Evolutionary conservation across 371 early-diverging fungal genomes (phyloP), one percentile per base, ranked within the genome.

Genomic region (Paraphysoderma sedebokerense): DNA sequence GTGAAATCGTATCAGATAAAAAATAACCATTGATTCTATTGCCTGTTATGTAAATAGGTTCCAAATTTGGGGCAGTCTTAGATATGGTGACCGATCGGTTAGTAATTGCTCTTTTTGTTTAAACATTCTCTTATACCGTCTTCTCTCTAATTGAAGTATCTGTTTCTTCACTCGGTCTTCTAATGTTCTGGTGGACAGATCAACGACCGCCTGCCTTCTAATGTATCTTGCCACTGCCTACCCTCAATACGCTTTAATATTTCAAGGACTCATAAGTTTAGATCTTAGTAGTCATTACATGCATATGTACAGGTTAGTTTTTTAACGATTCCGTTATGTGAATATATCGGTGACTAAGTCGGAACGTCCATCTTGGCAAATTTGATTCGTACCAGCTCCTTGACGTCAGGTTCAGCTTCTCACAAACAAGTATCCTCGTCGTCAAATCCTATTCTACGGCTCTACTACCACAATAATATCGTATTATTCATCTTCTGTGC

Each of bases 81-180:
- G 97, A 96, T 59, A 95, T 95, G 96, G 92, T 95, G 41, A 92
- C 92, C 24, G 96, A 92, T 66, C 76, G 85, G 70, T 84, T 68
- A 46, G 30, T n/a, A 35, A n/a, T n/a, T n/a, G n/a, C n/a, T 12
- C 35, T 34, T 34, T n/a, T n/a, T 12, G 35, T n/a, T 34, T n/a
- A 12, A 13, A 12, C 35, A n/a, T 12, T 12, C 35, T 12, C n/a
- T 46, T 45, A 23, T 11, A 46, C 24, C 17, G 38, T 23, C 23
- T 6, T 39, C 7, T 1, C 33, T 33, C 34, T n/a, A 27, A 2
- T 42, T 4, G 3, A 22, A n/a, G 34, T 5, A 5, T 1, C 24
- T 9, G 36, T 7, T 22, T 6, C 11, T 6, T 24, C 27, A 8
- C 9, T 20, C 27, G 7, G 36, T 22, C 37, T 6, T 8, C 5